Conservation (phyloP, 2,329 filamentous ascomycete genomes). For the Coniosporium tulheliwenetii region DNA sequence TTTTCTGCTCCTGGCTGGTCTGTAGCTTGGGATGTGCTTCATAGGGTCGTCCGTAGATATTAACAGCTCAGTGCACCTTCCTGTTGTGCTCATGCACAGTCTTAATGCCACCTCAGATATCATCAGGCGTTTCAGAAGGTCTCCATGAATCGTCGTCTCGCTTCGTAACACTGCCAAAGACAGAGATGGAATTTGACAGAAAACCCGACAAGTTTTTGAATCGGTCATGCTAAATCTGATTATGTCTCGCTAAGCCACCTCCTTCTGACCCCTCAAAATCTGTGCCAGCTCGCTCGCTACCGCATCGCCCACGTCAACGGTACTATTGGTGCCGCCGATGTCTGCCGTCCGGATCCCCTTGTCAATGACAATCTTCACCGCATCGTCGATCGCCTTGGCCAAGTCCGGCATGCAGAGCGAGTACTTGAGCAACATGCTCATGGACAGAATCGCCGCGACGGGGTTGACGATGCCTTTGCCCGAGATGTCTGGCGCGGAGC, state of each 20-base stretch:
- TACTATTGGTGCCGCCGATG: constrained; percentile 63
- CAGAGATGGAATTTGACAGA: too few species aligned
- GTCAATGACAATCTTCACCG: constrained; percentile 68
- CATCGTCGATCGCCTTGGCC: constrained; percentile 64
- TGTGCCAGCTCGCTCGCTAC: constrained; percentile 59
- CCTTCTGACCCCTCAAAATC: constrained; percentile 35
- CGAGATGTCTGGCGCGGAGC: constrained; percentile 84
- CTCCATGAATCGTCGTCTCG: too few species aligned
- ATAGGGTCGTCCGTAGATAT: too few species aligned
- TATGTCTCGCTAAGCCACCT: background rate
- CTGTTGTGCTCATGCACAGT: too few species aligned
- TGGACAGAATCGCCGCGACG: constrained; percentile 76
- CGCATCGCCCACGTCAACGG: constrained; percentile 68
- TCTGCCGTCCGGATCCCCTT: constrained; percentile 66
- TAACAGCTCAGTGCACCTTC: too few species aligned
- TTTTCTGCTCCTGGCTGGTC: too few species aligned
- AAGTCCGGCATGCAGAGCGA: constrained; percentile 67
- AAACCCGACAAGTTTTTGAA: too few species aligned
- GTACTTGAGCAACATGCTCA: constrained; percentile 94
- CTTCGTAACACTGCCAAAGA: too few species aligned
- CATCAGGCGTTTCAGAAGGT: too few species aligned
- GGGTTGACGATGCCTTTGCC: constrained; percentile 87
- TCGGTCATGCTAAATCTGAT: too few species aligned
- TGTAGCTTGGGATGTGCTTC: too few species aligned
- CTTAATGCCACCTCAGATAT: too few species aligned